Base-by-base conservation (phyloP, 2,329 filamentous ascomycete genomes). In the Diaporthe amygdali region DNA sequence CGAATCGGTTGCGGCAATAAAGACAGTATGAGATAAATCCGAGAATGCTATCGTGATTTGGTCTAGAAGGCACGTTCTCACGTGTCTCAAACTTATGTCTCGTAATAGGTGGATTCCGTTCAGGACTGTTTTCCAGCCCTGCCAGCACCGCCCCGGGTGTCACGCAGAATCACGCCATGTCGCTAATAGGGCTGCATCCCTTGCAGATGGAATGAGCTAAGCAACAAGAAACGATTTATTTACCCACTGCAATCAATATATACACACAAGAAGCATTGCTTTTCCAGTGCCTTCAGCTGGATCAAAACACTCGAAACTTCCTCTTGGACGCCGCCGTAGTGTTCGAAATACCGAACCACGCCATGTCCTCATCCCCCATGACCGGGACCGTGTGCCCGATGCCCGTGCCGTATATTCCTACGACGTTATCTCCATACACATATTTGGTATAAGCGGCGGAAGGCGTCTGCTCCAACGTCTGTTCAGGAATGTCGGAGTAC, bases 381-480 rank as follows among this genome's bases (percentile, higher is more conserved):
- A 81, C 68, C 2, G 80, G 78, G 7, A 82, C 79, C 51, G 77
- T 79, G 73, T 82, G 81, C 27, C 78, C 79, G 46, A 82, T 75
- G 10, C 79, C 79, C 7, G 71, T 49, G 34, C 80, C 80, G 66
- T 80, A 81, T 69, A 80, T 77, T 15, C 81, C 81, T 5, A 81
- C 79, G 2, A 80, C 73, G 20, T 77, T 73, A 1, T 72, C 70
- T 76, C 81, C 81, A 72, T 81, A 83, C 56, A 83, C 80, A 49
- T 79, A 80, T 76, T 79, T 77, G 15, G 81, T 83, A 72, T 81
- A 83, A 7, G 73, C 77, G 54, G 78, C 76, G 69, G 79, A 75
- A 1, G 82, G 82, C 22, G 76, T 79, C 72, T 80, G 78, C 52
- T 77, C 41, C 69, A 66, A 69, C 52, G 79, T 73, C 66, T 77